These are phyloP conservation scores for Elongisporangium prolatum DNA, from an alignment of 352 stramenopile species.

Conservation along the genomic window DNA sequence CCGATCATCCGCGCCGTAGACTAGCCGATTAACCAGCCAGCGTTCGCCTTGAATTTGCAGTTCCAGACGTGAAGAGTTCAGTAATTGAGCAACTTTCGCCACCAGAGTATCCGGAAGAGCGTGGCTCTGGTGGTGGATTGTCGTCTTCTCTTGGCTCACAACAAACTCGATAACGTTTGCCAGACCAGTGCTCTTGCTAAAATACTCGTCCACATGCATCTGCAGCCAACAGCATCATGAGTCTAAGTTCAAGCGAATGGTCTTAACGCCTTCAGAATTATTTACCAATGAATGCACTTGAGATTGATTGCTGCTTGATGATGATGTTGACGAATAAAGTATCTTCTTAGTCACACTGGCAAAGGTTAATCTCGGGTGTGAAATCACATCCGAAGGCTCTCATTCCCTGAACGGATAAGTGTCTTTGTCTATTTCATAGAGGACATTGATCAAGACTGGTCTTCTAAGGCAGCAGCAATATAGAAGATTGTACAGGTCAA, in stretches of 20 bases:
- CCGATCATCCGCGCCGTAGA: conserved; percentile 16
- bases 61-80: conserved; percentile 21
- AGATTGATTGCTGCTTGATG: conserved; percentile 16
- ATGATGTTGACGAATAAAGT: conserved; percentile 2
- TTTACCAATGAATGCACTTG: conserved; percentile 25
- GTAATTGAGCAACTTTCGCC: conserved; percentile 19
- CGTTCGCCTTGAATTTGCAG: conserved; percentile 38
- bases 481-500: no score
- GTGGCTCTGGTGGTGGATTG: conserved; percentile 1
- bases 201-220: conserved; percentile 42
- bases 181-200: conserved; percentile 28
- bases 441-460: no score
- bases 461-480: no score
- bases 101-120: conserved; percentile 17
- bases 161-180: conserved; percentile 19
- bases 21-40: conserved; percentile 47
- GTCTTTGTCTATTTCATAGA: no score
- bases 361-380: no score
- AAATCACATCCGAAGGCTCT: no score
- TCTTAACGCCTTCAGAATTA: not conserved
- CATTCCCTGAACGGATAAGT: no score
- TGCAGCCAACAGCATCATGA: not conserved
- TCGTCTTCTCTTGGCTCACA: conserved; percentile 11
- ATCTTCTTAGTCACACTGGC: conserved; percentile 22
- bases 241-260: no score